Conservation (phyloP, 1,139 yeast genomes). For the Zygoascus hellenicus region DNA sequence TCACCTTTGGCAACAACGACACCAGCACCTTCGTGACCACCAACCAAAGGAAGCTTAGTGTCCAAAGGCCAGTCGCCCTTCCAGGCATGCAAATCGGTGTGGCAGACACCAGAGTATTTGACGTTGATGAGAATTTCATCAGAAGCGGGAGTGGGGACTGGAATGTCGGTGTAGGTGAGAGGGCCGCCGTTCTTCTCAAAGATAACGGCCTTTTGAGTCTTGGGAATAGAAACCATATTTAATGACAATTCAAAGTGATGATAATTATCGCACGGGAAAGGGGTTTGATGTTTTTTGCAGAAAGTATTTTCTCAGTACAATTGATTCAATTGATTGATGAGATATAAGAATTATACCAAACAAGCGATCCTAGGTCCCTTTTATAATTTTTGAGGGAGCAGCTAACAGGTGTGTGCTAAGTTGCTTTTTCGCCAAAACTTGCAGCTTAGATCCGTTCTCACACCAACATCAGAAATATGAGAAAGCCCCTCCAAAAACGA, state of each 20-base stretch:
- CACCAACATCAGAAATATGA: too few species aligned
- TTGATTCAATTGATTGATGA: background rate
- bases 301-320: background rate
- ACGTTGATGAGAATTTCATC: conserved; percentile 58
- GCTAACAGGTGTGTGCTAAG: too few species aligned
- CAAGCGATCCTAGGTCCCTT: background rate
- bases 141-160: conserved; percentile 56
- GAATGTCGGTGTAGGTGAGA: conserved; percentile 54
- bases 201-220: conserved; percentile 64
- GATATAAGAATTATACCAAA: background rate
- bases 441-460: too few species aligned
- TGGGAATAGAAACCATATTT: conserved; percentile 39
- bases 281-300: background rate
- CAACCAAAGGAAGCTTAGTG: conserved; percentile 63
- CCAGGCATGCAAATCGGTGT: conserved; percentile 68
- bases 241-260: background rate
- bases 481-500: too few species aligned
- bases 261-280: background rate
- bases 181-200: conserved; percentile 67
- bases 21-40: conserved; percentile 89
- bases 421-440: too few species aligned
- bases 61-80: conserved; percentile 67
- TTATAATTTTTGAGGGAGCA: background rate
- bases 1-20: conserved; percentile 68
- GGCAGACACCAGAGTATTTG: conserved; percentile 64